phyloP scores from a whole-genome alignment of 1,139 yeast species.

The Geotrichum fermentans region DNA sequence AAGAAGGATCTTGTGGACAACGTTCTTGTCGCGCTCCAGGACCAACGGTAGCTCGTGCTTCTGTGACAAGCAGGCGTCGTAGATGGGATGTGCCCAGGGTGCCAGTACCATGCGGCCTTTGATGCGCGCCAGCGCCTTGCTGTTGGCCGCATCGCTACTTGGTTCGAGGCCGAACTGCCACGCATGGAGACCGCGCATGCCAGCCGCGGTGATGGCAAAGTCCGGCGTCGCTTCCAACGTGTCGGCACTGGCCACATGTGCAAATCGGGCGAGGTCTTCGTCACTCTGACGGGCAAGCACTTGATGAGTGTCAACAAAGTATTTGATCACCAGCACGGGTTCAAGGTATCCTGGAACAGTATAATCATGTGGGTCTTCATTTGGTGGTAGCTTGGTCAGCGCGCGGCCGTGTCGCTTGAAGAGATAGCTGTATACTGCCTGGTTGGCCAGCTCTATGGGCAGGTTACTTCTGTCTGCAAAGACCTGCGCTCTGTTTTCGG shows the following conservation, averaged over 20 bases:
- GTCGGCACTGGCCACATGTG: neutral
- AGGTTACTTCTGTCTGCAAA: conserved; percentile 1
- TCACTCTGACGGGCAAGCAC: neutral
- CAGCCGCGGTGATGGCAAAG: conserved; percentile 1
- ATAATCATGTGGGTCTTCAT: neutral
- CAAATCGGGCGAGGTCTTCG: neutral
- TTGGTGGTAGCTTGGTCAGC: neutral
- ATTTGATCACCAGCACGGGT: conserved; percentile 8
- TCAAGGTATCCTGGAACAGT: conserved; percentile 14
- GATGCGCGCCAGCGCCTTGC: neutral
- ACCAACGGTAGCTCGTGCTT: neutral
- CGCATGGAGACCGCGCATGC: neutral
- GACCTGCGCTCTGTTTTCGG: conserved; percentile 2
- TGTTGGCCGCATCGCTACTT: neutral
- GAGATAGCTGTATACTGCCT: conserved; percentile 11
- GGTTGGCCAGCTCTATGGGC: conserved; percentile 14
- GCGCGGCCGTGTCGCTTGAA: neutral
- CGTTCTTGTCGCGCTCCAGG: neutral
- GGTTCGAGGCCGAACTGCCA: conserved; percentile 1
- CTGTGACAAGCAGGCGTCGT: neutral
- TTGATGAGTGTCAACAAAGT: conserved; percentile 2
- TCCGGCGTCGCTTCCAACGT: neutral
- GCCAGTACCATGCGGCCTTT: neutral
- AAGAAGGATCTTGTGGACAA: neutral
- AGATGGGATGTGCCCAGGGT: neutral